A percentile compares a stretch with the other conserved stretches of the same genome.
Evolutionary conservation across 176 grass and related monocot species (phyloP).

Genomic region (Triticum urartu): DNA sequence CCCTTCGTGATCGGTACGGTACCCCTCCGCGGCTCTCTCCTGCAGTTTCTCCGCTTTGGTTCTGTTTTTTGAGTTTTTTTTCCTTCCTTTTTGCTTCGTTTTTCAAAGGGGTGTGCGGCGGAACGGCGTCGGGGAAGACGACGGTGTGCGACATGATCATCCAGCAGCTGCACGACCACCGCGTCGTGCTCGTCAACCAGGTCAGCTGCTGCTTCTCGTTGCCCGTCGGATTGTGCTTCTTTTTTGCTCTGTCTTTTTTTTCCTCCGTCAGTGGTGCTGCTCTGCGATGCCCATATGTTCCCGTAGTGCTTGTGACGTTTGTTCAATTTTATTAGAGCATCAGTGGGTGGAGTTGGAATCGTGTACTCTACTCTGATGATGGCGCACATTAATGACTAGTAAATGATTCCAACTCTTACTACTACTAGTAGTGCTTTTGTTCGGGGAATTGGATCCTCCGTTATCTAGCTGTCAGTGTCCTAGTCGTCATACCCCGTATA

Average conservation of each 20-base stretch:
- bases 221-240: neutral
- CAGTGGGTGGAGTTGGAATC: neutral
- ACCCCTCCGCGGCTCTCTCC: neutral
- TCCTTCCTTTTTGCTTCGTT: neutral
- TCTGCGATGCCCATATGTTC: neutral
- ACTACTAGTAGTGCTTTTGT: neutral
- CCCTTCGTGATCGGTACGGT: conserved; percentile 98
- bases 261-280: neutral
- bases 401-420: neutral
- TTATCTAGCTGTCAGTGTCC: neutral
- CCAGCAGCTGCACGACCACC: conserved; percentile 96
- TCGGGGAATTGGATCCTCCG: neutral
- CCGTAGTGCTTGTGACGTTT: neutral
- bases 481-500: neutral
- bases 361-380: neutral
- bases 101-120: conserved; percentile 65
- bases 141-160: conserved; percentile 99
- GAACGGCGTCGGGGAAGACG: conserved; percentile 97
- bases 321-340: neutral
- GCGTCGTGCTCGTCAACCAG: conserved; percentile 79
- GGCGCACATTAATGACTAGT: neutral
- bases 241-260: neutral
- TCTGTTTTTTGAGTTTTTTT: neutral
- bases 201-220: conserved; percentile 19
- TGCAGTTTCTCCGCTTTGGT: neutral